Base-by-base conservation (phyloP, 441 rosid genomes). In the Arabidopsis lyrata region DNA sequence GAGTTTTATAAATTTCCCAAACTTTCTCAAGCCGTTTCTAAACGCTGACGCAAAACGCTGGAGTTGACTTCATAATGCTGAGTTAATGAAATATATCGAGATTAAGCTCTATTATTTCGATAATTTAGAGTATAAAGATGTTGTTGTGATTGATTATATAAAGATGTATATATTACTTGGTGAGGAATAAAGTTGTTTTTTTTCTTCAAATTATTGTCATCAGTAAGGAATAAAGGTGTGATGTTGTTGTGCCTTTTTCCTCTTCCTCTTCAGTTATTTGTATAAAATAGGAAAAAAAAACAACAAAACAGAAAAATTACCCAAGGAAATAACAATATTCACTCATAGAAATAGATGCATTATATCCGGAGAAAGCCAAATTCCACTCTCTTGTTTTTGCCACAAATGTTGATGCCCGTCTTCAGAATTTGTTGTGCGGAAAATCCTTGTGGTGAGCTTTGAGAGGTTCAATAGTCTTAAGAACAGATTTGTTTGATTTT, bases 11-110 rank as follows among this genome's bases (percentile, higher is more conserved):
- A 10, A 27, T 27, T 42, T 42, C 18, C 15, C 38, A 47, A 60
- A 75, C 8, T 68, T 74, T 31, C 13, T 20, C 56, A 32, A 53
- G 18, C 31, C 12, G 18, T 50, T 66, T 29, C 41, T 24, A 42
- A 61, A 60, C 64, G 68, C 55, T 6, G 47, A 67, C 41, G 63
- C 68, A 16, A 52, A 53, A 42, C 16, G 65, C 29, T 53, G 44
- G 60, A 16, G 79, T 70, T 63, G 79, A 76, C 75, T 63, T 76
- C 39, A 10, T 56, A n/a, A 38, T 76, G 22, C 66, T 48, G 70
- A 53, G 58, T 53, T 54, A 24, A 35, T 59, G 78, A 16, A 68
- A 59, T 15, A 42, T 66, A 48, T 74, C 16, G 48, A 50, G 38
- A 32, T 41, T 39, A 11, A 38, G 5, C 5, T 55, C 24, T 22